Base-by-base conservation (phyloP, 2,329 filamentous ascomycete species). In the Pyricularia sp. region DNA sequence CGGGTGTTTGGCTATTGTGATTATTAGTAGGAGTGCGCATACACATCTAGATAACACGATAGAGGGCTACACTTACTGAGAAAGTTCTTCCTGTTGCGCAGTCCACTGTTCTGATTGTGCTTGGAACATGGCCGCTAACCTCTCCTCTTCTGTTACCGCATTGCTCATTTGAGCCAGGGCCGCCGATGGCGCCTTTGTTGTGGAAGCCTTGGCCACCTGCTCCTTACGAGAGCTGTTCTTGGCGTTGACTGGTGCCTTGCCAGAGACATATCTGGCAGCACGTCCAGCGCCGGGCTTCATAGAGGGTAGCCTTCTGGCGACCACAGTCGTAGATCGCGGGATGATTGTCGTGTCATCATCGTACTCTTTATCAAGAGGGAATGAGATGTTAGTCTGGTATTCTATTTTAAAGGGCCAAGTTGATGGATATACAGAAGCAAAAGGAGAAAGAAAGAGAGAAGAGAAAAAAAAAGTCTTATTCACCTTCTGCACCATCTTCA, bases 291-390 rank as follows among this genome's bases (percentile, higher is more conserved):
- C 95, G 65, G 90, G 90, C 76, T 94, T 93, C 68, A 88, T 83
- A 7, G 95, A 92, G 3, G 95, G 95, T 71, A 95, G 85, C 71
- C 95, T 89, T 70, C 92, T 90, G 59, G 94, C 95, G 73, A 97
- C 90, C 69, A 99, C 93, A 0, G 93, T 96, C 2, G 94, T 97
- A 23, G 95, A 97, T 74, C 95, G 91, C 64, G 94, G 92, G 68
- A 99, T 97, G 74, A 97, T 94, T n/a, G 92, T 92, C 0, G 95
- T 98, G 77, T 99, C 95, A 82, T 99, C 95, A 74, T 97, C 92
- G 77, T 98, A 98, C 81, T 96, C 95, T 97, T 76, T 20, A 68
- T 25, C 31, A 14, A 23, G 1, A 31, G 64, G 9, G 28, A 64
- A 31, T 68, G 14, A 23, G 28, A 33, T 33, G 72, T 82, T 76